Evolutionary conservation across 352 stramenopile species (phyloP), one percentile per base, ranked within the genome.

Genomic region (Phytophthora idaei): DNA sequence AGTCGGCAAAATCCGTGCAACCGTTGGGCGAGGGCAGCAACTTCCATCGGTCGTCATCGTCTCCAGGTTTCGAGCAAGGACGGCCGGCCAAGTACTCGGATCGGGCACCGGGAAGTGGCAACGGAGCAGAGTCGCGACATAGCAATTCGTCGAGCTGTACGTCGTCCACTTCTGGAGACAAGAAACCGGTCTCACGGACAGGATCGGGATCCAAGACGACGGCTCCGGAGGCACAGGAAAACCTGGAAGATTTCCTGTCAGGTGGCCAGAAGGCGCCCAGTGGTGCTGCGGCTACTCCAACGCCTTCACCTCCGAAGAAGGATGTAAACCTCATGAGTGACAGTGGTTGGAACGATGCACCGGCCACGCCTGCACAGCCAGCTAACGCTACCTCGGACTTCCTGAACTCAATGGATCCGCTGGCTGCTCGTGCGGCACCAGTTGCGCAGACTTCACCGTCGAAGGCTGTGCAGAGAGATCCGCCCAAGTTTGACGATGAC

Each of bases 401-500:
- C 51, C 53, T 90, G 39, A 87, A 59, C 67, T 73, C 82, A 4
- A 93, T 91, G 85, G 83, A 91, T 37, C 85, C 82, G 25, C 60
- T 91, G n/a, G 80, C 80, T 27, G 56, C 69, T 62, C 73, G 69
- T 53, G 42, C 57, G 21, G 71, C 65, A 15, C 80, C 60, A 11
- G 34, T 44, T 36, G 31, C 48, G 25, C 67, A 58, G 27, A 45
- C 56, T 9, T 66, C 71, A 5, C 51, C 56, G 15, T 70, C 70
- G 2, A 72, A 71, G 48, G 17, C 52, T 14, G 58, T 61, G 36
- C 50, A 70, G 6, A 79, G 48, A 41, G 81, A 87, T 61, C 71
- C 73, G 42, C 81, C 80, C 29, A 86, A 89, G 64, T 95, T 95
- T 54, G 83, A 95, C 8, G 84, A 93, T 68, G 87, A 95, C 61